Conservation (phyloP, 345 rosid species). For the Moricandia moricandioides region DNA sequence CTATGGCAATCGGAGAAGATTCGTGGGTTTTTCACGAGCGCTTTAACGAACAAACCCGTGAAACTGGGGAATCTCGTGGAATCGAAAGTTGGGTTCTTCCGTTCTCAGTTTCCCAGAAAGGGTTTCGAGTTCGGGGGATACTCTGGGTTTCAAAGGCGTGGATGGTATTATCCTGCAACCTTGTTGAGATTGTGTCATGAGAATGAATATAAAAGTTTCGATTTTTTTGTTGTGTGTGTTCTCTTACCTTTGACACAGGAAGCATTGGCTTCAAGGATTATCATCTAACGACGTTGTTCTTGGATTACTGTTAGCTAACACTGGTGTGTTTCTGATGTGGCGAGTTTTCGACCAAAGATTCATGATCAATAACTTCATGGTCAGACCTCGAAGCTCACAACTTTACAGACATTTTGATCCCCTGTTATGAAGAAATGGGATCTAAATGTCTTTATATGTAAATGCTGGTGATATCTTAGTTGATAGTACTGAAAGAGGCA, state of each 20-base stretch:
- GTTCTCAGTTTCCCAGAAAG: slow-evolving; percentile 37
- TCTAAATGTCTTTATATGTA: no score
- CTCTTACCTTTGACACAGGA: slow-evolving; percentile 54
- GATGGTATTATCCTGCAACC: slow-evolving; percentile 38
- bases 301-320: slow-evolving; percentile 64
- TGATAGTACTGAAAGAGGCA: neutral
- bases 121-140: slow-evolving; percentile 26
- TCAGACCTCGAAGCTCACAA: slow-evolving; percentile 39
- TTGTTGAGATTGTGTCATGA: neutral
- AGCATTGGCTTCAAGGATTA: slow-evolving; percentile 48
- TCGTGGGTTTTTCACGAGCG: slow-evolving; percentile 40
- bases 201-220: neutral
- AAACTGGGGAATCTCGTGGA: slow-evolving; percentile 34
- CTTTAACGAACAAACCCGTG: slow-evolving; percentile 34
- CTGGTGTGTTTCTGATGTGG: slow-evolving; percentile 74
- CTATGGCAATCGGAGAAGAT: slow-evolving; percentile 38
- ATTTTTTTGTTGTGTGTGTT: neutral
- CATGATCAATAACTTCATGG: slow-evolving; percentile 81
- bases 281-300: slow-evolving; percentile 50
- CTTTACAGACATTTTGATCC: neutral
- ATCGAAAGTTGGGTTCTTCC: slow-evolving; percentile 36
- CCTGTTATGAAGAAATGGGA: no score
- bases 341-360: slow-evolving; percentile 50
- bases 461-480: neutral
- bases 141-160: slow-evolving; percentile 36